These are phyloP conservation scores for Ophiorrhiza pumila DNA, from an alignment of 257 asterid species.

Conservation along the genomic window DNA sequence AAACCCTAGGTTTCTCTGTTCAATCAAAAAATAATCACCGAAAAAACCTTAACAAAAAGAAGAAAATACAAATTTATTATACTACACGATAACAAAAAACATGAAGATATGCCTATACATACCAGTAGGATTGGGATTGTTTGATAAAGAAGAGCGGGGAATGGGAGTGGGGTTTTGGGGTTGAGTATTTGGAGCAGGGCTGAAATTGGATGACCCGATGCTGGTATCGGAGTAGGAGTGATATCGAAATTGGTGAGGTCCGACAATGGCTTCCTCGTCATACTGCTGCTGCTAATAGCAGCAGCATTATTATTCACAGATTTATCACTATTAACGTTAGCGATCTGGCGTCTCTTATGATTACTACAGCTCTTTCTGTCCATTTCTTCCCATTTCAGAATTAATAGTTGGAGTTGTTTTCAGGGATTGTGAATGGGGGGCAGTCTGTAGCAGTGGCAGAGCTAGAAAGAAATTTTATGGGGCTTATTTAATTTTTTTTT, in stretches of 20 bases:
- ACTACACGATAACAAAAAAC: neutral
- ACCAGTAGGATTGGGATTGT: constrained; percentile 23
- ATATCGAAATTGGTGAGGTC: constrained; percentile 45
- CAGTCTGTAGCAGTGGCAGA: too few species aligned
- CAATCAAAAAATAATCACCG: constrained; percentile 1
- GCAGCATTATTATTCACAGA: constrained; percentile 3
- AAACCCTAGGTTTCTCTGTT: constrained; percentile 19
- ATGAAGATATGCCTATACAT: neutral
- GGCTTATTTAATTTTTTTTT: too few species aligned
- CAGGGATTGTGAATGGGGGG: too few species aligned
- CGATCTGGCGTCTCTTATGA: neutral
- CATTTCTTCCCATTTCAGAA: constrained; percentile 14
- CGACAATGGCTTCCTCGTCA: constrained; percentile 38
- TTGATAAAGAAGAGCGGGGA: constrained; percentile 16
- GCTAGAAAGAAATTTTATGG: too few species aligned
- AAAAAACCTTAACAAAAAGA: too few species aligned
- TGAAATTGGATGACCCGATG: constrained; percentile 46
- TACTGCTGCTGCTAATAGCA: neutral
- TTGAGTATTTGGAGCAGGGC: constrained; percentile 14
- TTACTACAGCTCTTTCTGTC: constrained; percentile 3
- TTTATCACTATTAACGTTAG: constrained; percentile 1
- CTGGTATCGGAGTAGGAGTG: constrained; percentile 51
- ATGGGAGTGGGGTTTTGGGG: constrained; percentile 30
- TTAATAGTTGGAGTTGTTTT: too few species aligned
- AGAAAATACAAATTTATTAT: neutral